Base-by-base conservation (phyloP, 345 rosid species). In the Toxicodendron radicans region DNA sequence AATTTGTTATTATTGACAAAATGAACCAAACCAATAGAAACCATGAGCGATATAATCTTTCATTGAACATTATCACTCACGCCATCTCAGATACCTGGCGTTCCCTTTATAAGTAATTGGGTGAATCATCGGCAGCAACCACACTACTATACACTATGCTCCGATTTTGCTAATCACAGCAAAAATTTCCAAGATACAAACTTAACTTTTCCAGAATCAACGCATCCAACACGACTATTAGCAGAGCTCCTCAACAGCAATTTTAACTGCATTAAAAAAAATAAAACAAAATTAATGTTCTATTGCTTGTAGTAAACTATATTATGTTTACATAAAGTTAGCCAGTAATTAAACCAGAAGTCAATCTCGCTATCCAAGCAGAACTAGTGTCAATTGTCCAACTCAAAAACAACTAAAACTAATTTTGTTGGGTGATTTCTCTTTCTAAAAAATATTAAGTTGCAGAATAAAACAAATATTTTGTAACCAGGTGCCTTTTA, bases 91-190 rank as follows among this genome's bases (percentile, higher is more conserved):
- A 66, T 74, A 71, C 86, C 77, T 27, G 30, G 60, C 64, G 73
- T 65, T 84, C 82, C 75, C 59, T 27, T 75, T 67, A 75, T 56
- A 70, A 59, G 80, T 76, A 77, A 73, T 75, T 67, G 24, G 72
- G 73, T 65, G 66, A 59, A 78, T 69, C 66, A 73, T 33, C 24
- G 13, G 81, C 76, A 73, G 81, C 84, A 85, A 80, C 84, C 59
- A 63, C 66, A 63, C 79, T 76, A 46, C 82, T 91, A 83, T 84
- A 84, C 88, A 85, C 71, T 84, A 80, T 82, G 88, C 89, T 81
- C 86, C 82, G 41, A 73, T 76, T 54, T 68, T 76, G 51, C 78
- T 68, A 78, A 77, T 64, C 83, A 77, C 80, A 71, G 76, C 64
- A 23, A 71, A 81, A 78, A 66, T 9, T 63, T 72, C 77, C 73